A percentile compares a stretch with the other conserved stretches of the same genome.
phyloP scores from a whole-genome alignment of 306 rosid species.

The Cicer pinnatifidum region DNA sequence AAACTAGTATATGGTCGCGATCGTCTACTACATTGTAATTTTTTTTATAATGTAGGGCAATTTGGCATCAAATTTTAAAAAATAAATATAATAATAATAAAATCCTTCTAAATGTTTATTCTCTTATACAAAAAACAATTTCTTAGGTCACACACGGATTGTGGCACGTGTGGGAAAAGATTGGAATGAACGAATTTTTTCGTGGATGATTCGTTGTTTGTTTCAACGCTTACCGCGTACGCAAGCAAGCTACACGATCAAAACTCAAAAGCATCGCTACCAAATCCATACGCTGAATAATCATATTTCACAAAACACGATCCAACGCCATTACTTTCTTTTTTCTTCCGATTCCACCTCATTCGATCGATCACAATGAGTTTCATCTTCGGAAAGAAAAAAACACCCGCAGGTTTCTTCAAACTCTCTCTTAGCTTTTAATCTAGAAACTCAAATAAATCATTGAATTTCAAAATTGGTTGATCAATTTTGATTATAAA shows the following conservation, averaged over 20 bases:
- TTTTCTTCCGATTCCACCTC: slow-evolving; percentile 15
- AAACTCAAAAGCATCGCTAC: slow-evolving; percentile 27
- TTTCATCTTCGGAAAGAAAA: slow-evolving; percentile 89
- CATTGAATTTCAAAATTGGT: background rate
- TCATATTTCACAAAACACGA: background rate
- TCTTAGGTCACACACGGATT: background rate
- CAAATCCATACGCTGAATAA: slow-evolving; percentile 26
- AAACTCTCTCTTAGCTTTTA: background rate
- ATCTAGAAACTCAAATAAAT: background rate
- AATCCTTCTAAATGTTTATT: too few relatives aligned
- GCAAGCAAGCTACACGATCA: slow-evolving; percentile 44
- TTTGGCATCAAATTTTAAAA: too few relatives aligned
- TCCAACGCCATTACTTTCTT: background rate
- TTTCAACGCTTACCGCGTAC: slow-evolving; percentile 56
- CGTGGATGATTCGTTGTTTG: slow-evolving; percentile 41
- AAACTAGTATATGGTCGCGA: too few relatives aligned
- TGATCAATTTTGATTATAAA: slow-evolving; percentile 31
- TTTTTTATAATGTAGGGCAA: too few relatives aligned
- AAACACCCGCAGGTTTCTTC: slow-evolving; percentile 86
- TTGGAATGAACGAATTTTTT: background rate
- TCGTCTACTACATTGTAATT: too few relatives aligned
- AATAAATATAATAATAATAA: too few relatives aligned
- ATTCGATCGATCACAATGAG: slow-evolving; percentile 64
- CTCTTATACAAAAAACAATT: too few relatives aligned
- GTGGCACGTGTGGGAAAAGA: slow-evolving; percentile 48